Conservation (phyloP, 306 rosid species). For the Quercus robur region DNA sequence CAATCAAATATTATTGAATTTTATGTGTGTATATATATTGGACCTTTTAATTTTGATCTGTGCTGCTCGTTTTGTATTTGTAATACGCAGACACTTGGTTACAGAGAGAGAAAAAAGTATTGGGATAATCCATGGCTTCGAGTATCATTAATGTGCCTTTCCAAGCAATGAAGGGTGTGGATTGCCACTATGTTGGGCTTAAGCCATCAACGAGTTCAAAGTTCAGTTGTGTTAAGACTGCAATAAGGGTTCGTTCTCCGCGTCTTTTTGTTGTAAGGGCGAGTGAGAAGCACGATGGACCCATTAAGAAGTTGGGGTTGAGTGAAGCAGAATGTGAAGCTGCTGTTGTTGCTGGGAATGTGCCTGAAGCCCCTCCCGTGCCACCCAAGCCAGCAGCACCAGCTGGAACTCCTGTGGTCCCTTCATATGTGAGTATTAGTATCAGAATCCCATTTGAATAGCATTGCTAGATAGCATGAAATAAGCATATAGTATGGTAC, state of each 20-base stretch:
- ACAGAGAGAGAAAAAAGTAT: neutral
- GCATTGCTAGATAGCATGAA: neutral
- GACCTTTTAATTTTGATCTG: neutral
- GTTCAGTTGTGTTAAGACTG: conserved; percentile 30
- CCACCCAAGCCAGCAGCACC: conserved; percentile 78
- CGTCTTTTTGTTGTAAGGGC: conserved; percentile 53
- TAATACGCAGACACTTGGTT: neutral
- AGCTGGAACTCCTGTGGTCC: conserved; percentile 79
- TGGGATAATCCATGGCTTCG: conserved; percentile 46
- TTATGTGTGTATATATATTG: neutral
- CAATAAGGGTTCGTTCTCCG: conserved; percentile 24
- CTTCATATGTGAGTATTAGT: conserved; percentile 58
- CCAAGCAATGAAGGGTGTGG: conserved; percentile 40
- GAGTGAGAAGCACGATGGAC: conserved; percentile 22
- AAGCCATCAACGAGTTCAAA: conserved; percentile 19
- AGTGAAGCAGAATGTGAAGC: conserved; percentile 83
- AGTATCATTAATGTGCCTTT: conserved; percentile 42
- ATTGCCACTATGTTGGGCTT: conserved; percentile 47
- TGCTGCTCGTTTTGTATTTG: neutral
- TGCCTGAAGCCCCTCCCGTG: conserved; percentile 76
- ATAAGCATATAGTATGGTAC: neutral
- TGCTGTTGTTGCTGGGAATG: conserved; percentile 72
- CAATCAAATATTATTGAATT: neutral
- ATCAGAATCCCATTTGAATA: neutral
- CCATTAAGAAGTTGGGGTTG: conserved; percentile 33